Evolutionary conservation across 495 filamentous ascomycete genomes (phyloP).

Genomic region (Hyaloscypha hepaticicola): DNA sequence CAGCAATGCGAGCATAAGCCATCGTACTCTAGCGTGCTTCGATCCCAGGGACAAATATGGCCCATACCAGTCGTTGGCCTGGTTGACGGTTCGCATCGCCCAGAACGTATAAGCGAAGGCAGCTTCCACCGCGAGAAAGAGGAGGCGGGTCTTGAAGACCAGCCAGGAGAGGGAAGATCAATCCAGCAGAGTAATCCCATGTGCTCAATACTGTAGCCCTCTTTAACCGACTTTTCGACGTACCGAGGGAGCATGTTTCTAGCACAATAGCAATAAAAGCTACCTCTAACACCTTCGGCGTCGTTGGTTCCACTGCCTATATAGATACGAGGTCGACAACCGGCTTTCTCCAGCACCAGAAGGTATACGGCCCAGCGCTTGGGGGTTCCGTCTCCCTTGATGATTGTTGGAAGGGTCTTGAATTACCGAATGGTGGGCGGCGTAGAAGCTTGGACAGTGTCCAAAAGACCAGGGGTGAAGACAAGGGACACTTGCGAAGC

Average conservation of each 20-base stretch:
- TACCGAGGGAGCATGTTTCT: background rate
- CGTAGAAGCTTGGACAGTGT: no score
- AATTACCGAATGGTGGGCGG: no score
- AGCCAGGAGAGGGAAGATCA: constrained; percentile 11
- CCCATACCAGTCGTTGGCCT: constrained; percentile 14
- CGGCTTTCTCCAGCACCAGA: constrained; percentile 15
- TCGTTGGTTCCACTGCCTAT: constrained; percentile 11
- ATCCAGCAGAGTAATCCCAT: constrained; percentile 18
- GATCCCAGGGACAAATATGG: constrained; percentile 10
- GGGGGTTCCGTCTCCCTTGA: no score
- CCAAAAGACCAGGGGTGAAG: no score
- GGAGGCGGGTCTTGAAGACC: constrained; percentile 1
- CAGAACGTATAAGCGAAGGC: constrained; percentile 14
- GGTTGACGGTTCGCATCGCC: constrained; percentile 13
- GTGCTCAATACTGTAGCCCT: constrained; percentile 12
- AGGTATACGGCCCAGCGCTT: constrained; percentile 15
- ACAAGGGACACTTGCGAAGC: no score
- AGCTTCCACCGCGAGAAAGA: constrained; percentile 18
- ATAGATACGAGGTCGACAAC: constrained; percentile 15
- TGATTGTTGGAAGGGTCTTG: no score
- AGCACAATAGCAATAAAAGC: background rate
- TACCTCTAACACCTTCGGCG: background rate
- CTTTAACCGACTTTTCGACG: constrained; percentile 5
- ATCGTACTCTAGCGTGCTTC: constrained; percentile 9
- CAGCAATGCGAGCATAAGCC: constrained; percentile 16